Percentiles rank a stretch among this genome's conserved stretches.
phyloP scores from a whole-genome alignment of 345 rosid genomes.

The Hypericum androsaemum region DNA sequence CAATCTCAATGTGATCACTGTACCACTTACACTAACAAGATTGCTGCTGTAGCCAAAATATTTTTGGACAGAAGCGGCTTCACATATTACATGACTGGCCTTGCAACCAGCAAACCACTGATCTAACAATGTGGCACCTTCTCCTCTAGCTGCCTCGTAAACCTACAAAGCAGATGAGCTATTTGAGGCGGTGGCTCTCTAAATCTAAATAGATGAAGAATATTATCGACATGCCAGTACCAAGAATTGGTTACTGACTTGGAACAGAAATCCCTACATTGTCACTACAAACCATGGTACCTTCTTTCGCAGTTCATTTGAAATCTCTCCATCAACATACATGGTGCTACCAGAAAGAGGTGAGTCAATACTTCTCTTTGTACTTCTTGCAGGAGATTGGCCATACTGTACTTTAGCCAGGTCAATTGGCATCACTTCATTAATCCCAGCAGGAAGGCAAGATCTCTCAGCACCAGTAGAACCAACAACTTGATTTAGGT shows the following conservation, averaged over 20 bases:
- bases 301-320: constrained; percentile 55
- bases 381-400: constrained; percentile 32
- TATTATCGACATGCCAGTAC: too few relatives aligned
- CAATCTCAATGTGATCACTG: constrained; percentile 3
- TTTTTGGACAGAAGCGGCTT: constrained; percentile 54
- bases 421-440: constrained; percentile 39
- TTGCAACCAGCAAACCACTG: constrained; percentile 69
- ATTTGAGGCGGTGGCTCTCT: constrained; percentile 13
- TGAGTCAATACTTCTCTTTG: constrained; percentile 27
- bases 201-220: constrained; percentile 4
- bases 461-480: constrained; percentile 36
- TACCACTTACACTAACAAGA: constrained; percentile 69
- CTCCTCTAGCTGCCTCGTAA: constrained; percentile 42
- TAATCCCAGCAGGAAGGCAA: constrained; percentile 51
- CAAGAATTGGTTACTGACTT: too few relatives aligned
- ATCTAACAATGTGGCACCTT: constrained; percentile 57
- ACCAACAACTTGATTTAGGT: constrained; percentile 31
- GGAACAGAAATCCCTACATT: neutral
- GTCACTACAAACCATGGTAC: constrained; percentile 24
- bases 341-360: constrained; percentile 41
- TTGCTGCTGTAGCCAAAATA: constrained; percentile 71
- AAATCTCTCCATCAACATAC: constrained; percentile 59
- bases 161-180: constrained; percentile 38
- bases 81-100: constrained; percentile 75
- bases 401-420: constrained; percentile 24